phyloP scores from a whole-genome alignment of 441 rosid genomes.

The Adansonia gregorii region DNA sequence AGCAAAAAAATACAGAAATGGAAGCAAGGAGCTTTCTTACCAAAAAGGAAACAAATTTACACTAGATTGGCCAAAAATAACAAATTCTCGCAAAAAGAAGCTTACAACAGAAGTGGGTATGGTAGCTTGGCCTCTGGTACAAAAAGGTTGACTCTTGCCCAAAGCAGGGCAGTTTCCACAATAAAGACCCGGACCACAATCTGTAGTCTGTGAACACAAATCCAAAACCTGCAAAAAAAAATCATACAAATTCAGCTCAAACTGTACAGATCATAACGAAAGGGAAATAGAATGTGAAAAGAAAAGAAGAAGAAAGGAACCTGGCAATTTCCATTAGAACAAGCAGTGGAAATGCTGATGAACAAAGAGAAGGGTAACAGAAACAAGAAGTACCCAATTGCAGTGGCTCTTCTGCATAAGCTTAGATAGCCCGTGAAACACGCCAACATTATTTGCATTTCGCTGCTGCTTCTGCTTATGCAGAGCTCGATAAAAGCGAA shows the following conservation, averaged over 20 bases:
- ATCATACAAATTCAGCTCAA: constrained; percentile 33
- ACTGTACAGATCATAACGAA: constrained; percentile 39
- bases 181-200: constrained; percentile 74
- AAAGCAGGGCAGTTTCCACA: constrained; percentile 85
- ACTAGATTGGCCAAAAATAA: background rate
- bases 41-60: constrained; percentile 6
- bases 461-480: constrained; percentile 34
- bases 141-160: constrained; percentile 70
- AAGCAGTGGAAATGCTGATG: constrained; percentile 44
- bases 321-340: constrained; percentile 67
- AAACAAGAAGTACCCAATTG: constrained; percentile 37
- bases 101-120: constrained; percentile 73
- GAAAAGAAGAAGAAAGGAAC: constrained; percentile 12
- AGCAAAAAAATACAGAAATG: constrained; percentile 19
- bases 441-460: constrained; percentile 50
- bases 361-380: constrained; percentile 42
- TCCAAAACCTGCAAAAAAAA: constrained; percentile 58
- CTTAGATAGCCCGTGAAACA: constrained; percentile 46
- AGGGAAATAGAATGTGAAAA: background rate
- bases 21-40: background rate
- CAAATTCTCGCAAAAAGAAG: constrained; percentile 23
- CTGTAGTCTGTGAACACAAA: constrained; percentile 63
- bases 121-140: constrained; percentile 85
- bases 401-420: constrained; percentile 54
- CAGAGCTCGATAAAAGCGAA: constrained; percentile 45